Base-by-base conservation (phyloP, 129 eudicot species). In the Artemisia argyi region DNA sequence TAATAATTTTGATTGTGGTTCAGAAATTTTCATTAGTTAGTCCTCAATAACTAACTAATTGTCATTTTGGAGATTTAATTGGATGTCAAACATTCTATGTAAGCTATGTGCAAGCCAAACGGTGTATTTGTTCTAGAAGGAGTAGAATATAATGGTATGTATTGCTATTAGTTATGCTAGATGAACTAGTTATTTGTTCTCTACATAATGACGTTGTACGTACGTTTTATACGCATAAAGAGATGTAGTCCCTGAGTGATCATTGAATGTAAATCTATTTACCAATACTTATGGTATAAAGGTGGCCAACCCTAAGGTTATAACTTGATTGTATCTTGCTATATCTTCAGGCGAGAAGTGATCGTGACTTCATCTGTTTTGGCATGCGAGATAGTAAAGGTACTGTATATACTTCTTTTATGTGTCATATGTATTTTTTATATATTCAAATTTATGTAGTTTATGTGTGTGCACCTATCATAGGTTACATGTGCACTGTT, bases 301-400 rank as follows among this genome's bases (percentile, higher is more conserved):
- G 35, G 35, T 35, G 22, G 68, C 62, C 28, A 55, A 62, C 55
- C 67, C 39, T 59, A 11, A 19, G 18, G 50, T 74, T 20, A 63
- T 71, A 69, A 57, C 8, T 47, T 61, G 15, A 63, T 69, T 66
- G 52, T 66, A 39, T 77, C 28, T 42, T 52, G 61, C 69, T 42
- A 69, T 74, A 82, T 61, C 11, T 85, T 75, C 84, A 92, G 98
- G 77, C 85, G 92, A 65, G 90, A 92, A 42, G 98, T 92, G 62
- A 87, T 92, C 61, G 98, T 92, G 66, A 92, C 98, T 58, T 83
- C 98, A 62, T 87, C 85, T 77, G 96, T 92, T 62, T 78, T 92
- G 69, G 83, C 95, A 49, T 92, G 97, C 55, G 97, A 90, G 83
- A 73, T 80, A 19, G 89, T 83, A 39, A 92, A 92, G 98, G 97